Percentiles rank a stretch among this genome's conserved stretches.
These are phyloP conservation scores for Populus hybrid DNA, from an alignment of 441 rosid genomes.

Conservation along the genomic window DNA sequence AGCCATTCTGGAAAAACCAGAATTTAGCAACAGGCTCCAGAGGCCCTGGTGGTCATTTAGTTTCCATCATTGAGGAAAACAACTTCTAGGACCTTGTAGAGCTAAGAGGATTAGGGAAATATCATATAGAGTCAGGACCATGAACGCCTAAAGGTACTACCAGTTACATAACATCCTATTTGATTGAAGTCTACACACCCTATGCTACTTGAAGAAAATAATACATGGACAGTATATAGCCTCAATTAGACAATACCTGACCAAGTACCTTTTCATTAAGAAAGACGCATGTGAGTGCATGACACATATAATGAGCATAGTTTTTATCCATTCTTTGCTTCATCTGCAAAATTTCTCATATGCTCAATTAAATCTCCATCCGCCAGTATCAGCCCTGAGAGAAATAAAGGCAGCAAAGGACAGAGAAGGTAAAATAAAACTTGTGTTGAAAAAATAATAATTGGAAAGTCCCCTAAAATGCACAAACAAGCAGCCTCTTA, in stretches of 20 bases:
- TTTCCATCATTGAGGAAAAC: neutral
- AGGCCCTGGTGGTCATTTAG: neutral
- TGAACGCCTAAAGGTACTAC: neutral
- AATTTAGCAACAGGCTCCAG: neutral
- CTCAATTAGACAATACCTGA: constrained; percentile 5
- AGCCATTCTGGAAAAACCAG: neutral
- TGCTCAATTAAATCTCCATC: neutral
- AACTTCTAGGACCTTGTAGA: neutral
- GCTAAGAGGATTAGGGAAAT: neutral
- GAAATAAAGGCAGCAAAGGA: neutral
- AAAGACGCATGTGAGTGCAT: neutral
- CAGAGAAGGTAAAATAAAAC: neutral
- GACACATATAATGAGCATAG: neutral
- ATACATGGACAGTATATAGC: neutral
- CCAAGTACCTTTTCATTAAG: neutral
- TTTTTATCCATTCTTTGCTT: constrained; percentile 10
- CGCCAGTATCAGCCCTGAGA: constrained; percentile 9
- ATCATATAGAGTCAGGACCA: no score
- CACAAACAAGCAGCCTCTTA: neutral
- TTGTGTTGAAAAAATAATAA: neutral
- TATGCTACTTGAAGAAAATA: neutral
- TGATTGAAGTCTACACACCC: neutral
- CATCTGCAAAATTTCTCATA: constrained; percentile 1
- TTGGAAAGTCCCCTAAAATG: neutral
- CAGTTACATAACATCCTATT: neutral